Evolutionary conservation across 352 stramenopile species (phyloP), one percentile per base, ranked within the genome.

Genomic region (Saprolegnia diclina): DNA sequence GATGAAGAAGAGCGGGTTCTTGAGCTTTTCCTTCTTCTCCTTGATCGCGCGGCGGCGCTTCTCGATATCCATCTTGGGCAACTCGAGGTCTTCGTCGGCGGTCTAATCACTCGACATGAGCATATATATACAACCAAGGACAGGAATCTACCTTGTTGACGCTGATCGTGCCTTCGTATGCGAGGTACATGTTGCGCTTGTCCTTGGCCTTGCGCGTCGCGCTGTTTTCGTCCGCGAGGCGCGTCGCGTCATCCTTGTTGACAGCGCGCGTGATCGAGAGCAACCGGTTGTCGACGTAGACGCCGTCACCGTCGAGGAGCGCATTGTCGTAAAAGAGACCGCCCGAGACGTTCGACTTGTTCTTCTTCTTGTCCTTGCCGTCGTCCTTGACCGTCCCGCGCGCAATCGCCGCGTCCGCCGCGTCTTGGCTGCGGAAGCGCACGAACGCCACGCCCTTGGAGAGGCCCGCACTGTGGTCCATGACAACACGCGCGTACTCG

Each of bases 1-100:
- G 63, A 99, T 95, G 71, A 98, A 98, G 74, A 98, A 98, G 48
- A 98, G 82, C 7, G 96, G 96, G 69, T 97, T 98, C 73, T 97
- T 94, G 32, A 99, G 82, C 78, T 99, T 99, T 40, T 92, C 87
- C 75, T 96, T 97, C 80, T 98, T 98, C 67, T 99, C 95, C 44
- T 89, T 80, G 69, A 97, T 90, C 2, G 94, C 94, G 29, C 83
- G 79, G 48, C 93, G 87, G 42, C 96, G 85, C 76, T 99, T 98
- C 42, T 97, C 85, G 67, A 98, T 93, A 74, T 99, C 96, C 73
- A 87, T 82, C 66, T 95, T 89, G 19, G 94, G 91, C 45, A 98
- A 71, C 46, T 77, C 67, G 5, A 92, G 74, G 63, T 94, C 82
- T 54, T 90, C 87, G 37, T 97, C 89, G 57, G 94, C 90, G 45